Evolutionary conservation across 2,329 filamentous ascomycete genomes (phyloP).

Genomic region (Piedraia hortae): DNA sequence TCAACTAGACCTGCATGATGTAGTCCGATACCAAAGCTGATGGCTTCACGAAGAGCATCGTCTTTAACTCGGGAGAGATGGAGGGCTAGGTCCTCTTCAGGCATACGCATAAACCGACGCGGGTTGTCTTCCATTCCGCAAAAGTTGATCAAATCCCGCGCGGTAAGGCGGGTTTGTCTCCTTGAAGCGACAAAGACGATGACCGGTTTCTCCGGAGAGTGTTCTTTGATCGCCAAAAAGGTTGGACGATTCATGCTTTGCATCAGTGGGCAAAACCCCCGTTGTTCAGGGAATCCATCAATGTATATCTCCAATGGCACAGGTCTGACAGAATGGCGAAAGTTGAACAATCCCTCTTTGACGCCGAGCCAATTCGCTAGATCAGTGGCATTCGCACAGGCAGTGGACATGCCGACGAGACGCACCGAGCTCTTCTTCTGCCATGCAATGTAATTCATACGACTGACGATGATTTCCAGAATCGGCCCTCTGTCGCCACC

Average conservation of each 20-base stretch:
- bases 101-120: conserved; percentile 74
- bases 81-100: conserved; percentile 71
- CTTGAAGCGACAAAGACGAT: conserved; percentile 96
- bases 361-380: conserved; percentile 92
- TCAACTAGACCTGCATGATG: conserved; percentile 95
- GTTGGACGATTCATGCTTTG: conserved; percentile 97
- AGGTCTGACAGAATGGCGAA: conserved; percentile 83
- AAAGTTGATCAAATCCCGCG: conserved; percentile 86
- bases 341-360: conserved; percentile 86
- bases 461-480: conserved; percentile 75
- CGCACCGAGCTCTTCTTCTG: conserved; percentile 75
- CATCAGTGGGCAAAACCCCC: conserved; percentile 93
- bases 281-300: conserved; percentile 82
- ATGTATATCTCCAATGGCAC: conserved; percentile 93
- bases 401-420: conserved; percentile 94
- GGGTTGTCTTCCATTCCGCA: conserved; percentile 98
- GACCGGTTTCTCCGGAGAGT: conserved; percentile 86
- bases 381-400: conserved; percentile 84
- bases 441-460: conserved; percentile 96
- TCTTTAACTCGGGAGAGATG: conserved; percentile 84
- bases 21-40: conserved; percentile 87
- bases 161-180: conserved; percentile 78
- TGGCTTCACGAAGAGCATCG: conserved; percentile 69
- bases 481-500: conserved; percentile 91
- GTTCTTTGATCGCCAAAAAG: conserved; percentile 84